phyloP scores from a whole-genome alignment of 2,329 filamentous ascomycete species.

The Monosporascus ibericus region DNA sequence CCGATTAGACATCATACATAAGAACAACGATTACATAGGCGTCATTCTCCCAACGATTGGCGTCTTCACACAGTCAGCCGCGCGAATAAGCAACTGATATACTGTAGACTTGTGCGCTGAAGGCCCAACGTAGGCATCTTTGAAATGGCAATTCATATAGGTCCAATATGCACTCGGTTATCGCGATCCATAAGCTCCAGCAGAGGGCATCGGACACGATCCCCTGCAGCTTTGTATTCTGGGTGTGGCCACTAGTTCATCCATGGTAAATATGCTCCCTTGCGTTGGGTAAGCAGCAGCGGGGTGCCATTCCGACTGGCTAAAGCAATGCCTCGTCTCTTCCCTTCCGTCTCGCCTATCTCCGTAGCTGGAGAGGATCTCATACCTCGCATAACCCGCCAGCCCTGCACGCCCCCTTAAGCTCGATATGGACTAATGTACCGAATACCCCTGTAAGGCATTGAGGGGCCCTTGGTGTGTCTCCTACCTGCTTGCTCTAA shows the following conservation, averaged over 20 bases:
- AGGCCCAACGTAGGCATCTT: too few relatives aligned
- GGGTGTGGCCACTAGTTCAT: background rate
- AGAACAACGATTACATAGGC: too few relatives aligned
- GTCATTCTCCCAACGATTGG: background rate
- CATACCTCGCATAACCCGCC: background rate
- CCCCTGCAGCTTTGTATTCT: background rate
- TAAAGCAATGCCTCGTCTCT: background rate
- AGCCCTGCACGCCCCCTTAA: background rate
- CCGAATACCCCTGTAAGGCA: background rate
- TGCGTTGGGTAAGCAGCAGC: background rate
- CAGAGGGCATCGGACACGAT: too few relatives aligned
- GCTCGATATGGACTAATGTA: background rate
- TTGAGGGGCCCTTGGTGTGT: background rate
- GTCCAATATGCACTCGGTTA: too few relatives aligned
- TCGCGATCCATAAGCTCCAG: too few relatives aligned
- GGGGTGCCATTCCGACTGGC: background rate
- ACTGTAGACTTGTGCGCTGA: too few relatives aligned
- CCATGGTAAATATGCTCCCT: too few relatives aligned
- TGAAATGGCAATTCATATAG: too few relatives aligned
- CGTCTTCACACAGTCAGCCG: too few relatives aligned
- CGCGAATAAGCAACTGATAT: too few relatives aligned
- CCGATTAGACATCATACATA: too few relatives aligned
- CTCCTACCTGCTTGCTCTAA: background rate
- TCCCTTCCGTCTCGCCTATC: constrained; percentile 1
- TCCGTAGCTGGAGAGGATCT: background rate